Conservation (phyloP, 78 protist species). For the Cavenderia fasciculata region DNA sequence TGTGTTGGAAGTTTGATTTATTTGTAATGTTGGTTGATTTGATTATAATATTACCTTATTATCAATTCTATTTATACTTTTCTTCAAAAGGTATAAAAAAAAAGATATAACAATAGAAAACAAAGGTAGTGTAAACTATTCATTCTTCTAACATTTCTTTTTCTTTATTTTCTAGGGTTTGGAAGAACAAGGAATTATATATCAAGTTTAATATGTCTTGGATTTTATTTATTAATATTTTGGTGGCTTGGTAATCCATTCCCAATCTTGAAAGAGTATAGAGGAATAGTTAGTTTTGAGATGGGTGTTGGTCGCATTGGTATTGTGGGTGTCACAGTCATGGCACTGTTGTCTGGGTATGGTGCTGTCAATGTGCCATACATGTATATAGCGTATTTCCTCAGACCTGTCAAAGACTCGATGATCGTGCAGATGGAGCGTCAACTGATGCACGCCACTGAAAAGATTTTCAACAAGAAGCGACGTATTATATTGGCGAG, state of each 20-base stretch:
- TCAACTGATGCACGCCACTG: slow-evolving; percentile 25
- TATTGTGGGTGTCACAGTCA: slow-evolving; percentile 85
- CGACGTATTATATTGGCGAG: slow-evolving; percentile 31
- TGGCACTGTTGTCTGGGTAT: slow-evolving; percentile 90
- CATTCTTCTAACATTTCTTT: too few species aligned
- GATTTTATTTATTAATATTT: slow-evolving; percentile 68
- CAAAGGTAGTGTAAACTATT: too few species aligned
- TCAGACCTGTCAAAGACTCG: slow-evolving; percentile 39
- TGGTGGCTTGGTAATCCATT: slow-evolving; percentile 90
- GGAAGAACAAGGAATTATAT: slow-evolving; percentile 6
- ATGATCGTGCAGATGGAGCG: slow-evolving; percentile 9
- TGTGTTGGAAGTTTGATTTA: slow-evolving; percentile 77
- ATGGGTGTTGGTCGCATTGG: slow-evolving; percentile 86
- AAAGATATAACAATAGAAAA: too few species aligned
- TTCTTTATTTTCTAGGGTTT: too few species aligned
- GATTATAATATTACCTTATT: slow-evolving; percentile 71
- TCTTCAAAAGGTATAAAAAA: too few species aligned
- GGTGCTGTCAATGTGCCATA: slow-evolving; percentile 91
- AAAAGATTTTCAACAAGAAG: slow-evolving; percentile 62
- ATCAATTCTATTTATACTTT: slow-evolving; percentile 72
- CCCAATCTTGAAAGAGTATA: slow-evolving; percentile 81
- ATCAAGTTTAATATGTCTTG: slow-evolving; percentile 19
- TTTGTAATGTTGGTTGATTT: slow-evolving; percentile 47
- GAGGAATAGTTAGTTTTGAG: slow-evolving; percentile 80
- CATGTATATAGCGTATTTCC: slow-evolving; percentile 68